Conservation (phyloP, 495 filamentous ascomycete species). For the Penicillium nucicola region DNA sequence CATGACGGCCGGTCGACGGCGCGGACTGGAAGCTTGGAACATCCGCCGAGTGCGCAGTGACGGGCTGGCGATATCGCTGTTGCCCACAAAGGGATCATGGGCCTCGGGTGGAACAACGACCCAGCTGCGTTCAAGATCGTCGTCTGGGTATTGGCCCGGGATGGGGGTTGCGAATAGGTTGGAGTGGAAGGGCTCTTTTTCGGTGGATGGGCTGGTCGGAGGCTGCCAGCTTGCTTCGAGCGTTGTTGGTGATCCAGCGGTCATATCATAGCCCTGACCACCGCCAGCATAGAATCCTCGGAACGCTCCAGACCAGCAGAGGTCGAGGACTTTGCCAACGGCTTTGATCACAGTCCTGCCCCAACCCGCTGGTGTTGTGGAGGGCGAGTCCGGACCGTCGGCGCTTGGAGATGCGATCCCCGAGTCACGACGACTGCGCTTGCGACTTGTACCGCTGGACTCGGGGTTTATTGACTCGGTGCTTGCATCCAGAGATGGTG, state of each 20-base stretch:
- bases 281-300: conserved; percentile 83
- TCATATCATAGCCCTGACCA: conserved; percentile 62
- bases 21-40: conserved; percentile 25
- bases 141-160: conserved; percentile 41
- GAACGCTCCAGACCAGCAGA: conserved; percentile 72
- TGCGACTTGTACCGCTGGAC: conserved; percentile 28
- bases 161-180: conserved; percentile 15
- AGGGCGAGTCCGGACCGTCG: conserved; percentile 15
- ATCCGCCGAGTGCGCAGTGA: conserved; percentile 17
- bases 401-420: conserved; percentile 19
- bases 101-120: conserved; percentile 61
- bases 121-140: conserved; percentile 64
- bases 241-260: conserved; percentile 9
- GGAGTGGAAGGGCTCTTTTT: conserved; percentile 15
- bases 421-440: conserved; percentile 41
- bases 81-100: conserved; percentile 17
- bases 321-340: conserved; percentile 77
- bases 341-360: conserved; percentile 51
- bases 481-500: conserved; percentile 31
- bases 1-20: conserved; percentile 25
- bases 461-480: conserved; percentile 25
- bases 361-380: conserved; percentile 32
- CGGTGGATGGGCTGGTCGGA: conserved; percentile 7
- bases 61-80: conserved; percentile 14
- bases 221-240: conserved; percentile 27